Base-by-base conservation (phyloP, 768 basidiomycete genomes). In the Boletus huronensis region DNA sequence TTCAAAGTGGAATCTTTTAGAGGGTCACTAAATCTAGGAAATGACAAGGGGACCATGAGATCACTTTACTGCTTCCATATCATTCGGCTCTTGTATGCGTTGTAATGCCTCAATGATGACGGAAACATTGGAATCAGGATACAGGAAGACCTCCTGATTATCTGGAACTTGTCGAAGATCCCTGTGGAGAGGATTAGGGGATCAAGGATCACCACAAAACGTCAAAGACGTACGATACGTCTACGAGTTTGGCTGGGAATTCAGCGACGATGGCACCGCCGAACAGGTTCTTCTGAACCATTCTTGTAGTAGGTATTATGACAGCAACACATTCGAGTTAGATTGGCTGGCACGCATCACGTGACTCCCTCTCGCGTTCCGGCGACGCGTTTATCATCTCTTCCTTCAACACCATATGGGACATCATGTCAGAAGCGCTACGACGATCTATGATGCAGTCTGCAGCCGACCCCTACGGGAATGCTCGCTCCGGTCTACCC, bases 71-170 rank as follows among this genome's bases (percentile, higher is more conserved):
- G 92, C 92, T 42, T 87, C 82, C 41, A 75, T 64, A 35, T 77
- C 75, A 52, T 82, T 77, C 13, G 65, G 58, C n/a, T 72, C 70
- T 32, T 84, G 77, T 25, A 96, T 92, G 54, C 83, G 77, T 68
- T 92, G 71, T 13, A 98, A 74, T 23, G 97, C 81, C 66, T 99
- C 97, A 26, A 97, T 72, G 47, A 98, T 80, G 58, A 95, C 79
- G 64, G 88, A 93, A 60, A 84, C 75, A 46, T 78, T 78, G 6
- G 84, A 88, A 45, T 82, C 71, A 6, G 81, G 80, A 51, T 85
- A 86, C 52, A 97, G 68, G 72, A 93, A 88, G 39, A 97, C 96
- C 67, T 98, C 97, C 70, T 99, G 96, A 5, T 84, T 93, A 67
- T 98, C 89, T 14, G 97, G 95, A 13, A 99, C 77, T 72, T 98